Base-by-base conservation (phyloP, 1,284 basidiomycete genomes). In the Athelia psychrophila region DNA sequence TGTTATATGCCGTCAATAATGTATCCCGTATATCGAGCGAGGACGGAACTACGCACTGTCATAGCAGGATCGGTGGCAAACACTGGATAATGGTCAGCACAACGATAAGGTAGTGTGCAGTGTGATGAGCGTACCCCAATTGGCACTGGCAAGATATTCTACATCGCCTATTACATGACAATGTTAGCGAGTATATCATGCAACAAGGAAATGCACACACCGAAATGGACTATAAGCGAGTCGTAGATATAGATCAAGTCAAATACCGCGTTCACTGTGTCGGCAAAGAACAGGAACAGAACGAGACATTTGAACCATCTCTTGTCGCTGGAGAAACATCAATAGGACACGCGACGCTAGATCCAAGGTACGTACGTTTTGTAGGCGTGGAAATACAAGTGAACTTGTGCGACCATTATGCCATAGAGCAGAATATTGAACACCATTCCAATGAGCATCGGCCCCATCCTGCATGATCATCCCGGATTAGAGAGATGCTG, bases 401-500 rank as follows among this genome's bases (percentile, higher is more conserved):
- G 71, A 2, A 64, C 59, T 58, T 75, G 72, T 0, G 65, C 63
- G 38, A 70, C 66, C 69, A 73, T 71, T 45, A 75, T 64, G 4
- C 72, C 73, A 53, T 64, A 72, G 10, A 73, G 63, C 4, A 71
- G 51, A 0, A 70, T 56, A 48, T 70, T 70, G 55, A 71, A 49
- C 5, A 63, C 45, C 24, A 65, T 65, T 1, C 70, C 70, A 35
- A 71, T 64, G 56, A 71, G 61, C 60, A 70, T 67, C 8, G 68
- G 68, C 19, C 68, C 68, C 54, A 71, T 67, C 38, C 69, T 71
- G 48, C 47, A 49, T 42, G 36, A 15, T 15, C 16, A 50, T 10
- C 19, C 20, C 18, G 13, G 47, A 47, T 9, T 30, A 44, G 42
- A 47, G 32, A 25, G 40, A 19, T 42, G 50, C 24, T 38, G n/a